Base-by-base conservation (phyloP, 352 stramenopile genomes). In the Hyaloperonospora arabidopsidis region DNA sequence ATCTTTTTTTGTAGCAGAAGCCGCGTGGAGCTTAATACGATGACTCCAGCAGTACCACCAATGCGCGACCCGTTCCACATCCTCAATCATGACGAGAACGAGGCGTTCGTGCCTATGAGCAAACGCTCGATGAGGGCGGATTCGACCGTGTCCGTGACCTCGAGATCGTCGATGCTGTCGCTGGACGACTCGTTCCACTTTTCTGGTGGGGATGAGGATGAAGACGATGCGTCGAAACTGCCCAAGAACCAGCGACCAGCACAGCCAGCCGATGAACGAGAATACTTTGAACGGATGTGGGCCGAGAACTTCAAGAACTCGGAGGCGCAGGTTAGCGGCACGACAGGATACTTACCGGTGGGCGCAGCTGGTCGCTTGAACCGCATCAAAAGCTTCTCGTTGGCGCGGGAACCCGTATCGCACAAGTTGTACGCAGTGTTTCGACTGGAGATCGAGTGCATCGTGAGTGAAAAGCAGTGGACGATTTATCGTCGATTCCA, bases 401-500 rank as follows among this genome's bases (percentile, higher is more conserved):
- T 92, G 39, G 81, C 81, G 44, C 72, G 76, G 22, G 81, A 89
- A 39, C 56, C 63, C 17, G 68, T 76, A 13, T 73, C 74, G 40
- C 76, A 87, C 59, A 76, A 80, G n/a, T 62, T 89, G 21, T 92
- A 92, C 70, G 79, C 80, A 0, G 79, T 92, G 10, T 92, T 89
- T 52, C 81, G 81, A 8, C 54, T 92, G 32, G 81, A 92, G 56
- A 79, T 92, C 53, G 82, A 92, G 66, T 89, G 79, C 57, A 88
- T 87, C 45, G 79, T 87, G 23, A 92, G 76, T 40, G 78, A 88
- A 51, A 92, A 92, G 60, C 82, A 89, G 52, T 92, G 82, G 82
- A 92, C 82, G 7, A 87, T 92, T 59, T 92, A 92, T 62, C 67
- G 82, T 6, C 76, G 82, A 25, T 92, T 89, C 63, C 79, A 92